Evolutionary conservation across 2,329 filamentous ascomycete species (phyloP).

Genomic region (Aspergillus sojae): DNA sequence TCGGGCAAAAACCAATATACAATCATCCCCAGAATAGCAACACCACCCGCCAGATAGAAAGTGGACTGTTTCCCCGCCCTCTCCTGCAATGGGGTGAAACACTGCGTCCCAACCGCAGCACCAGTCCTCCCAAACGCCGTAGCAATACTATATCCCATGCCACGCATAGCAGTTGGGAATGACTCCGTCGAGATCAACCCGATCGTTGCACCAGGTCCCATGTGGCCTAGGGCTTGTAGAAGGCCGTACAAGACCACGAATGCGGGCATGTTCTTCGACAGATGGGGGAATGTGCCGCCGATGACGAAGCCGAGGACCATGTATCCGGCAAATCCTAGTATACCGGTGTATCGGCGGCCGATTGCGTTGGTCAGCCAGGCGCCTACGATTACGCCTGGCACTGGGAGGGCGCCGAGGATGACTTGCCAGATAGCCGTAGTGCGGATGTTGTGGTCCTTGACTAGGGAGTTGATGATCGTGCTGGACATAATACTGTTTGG

Average conservation of each 20-base stretch:
- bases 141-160: slow-evolving; percentile 36
- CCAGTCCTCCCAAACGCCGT: slow-evolving; percentile 39
- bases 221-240: slow-evolving; percentile 35
- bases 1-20: slow-evolving; percentile 37
- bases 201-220: slow-evolving; percentile 40
- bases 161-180: slow-evolving; percentile 38
- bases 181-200: slow-evolving; percentile 36
- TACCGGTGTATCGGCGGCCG: slow-evolving; percentile 33
- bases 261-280: slow-evolving; percentile 32
- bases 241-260: slow-evolving; percentile 41
- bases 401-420: slow-evolving; percentile 35
- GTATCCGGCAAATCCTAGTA: slow-evolving; percentile 34
- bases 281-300: slow-evolving; percentile 29
- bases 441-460: slow-evolving; percentile 34
- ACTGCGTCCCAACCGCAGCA: slow-evolving; percentile 39
- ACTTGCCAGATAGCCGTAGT: slow-evolving; percentile 41
- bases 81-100: slow-evolving; percentile 35
- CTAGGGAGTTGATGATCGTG: slow-evolving; percentile 37
- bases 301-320: slow-evolving; percentile 36
- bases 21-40: slow-evolving; percentile 31
- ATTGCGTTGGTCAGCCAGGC: slow-evolving; percentile 37
- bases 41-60: slow-evolving; percentile 35
- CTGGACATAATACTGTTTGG: slow-evolving; percentile 41
- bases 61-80: slow-evolving; percentile 32
- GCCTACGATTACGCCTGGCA: slow-evolving; percentile 38